These are phyloP conservation scores for Neonectria coccinea DNA, from an alignment of 2,329 filamentous ascomycete species.

Conservation along the genomic window DNA sequence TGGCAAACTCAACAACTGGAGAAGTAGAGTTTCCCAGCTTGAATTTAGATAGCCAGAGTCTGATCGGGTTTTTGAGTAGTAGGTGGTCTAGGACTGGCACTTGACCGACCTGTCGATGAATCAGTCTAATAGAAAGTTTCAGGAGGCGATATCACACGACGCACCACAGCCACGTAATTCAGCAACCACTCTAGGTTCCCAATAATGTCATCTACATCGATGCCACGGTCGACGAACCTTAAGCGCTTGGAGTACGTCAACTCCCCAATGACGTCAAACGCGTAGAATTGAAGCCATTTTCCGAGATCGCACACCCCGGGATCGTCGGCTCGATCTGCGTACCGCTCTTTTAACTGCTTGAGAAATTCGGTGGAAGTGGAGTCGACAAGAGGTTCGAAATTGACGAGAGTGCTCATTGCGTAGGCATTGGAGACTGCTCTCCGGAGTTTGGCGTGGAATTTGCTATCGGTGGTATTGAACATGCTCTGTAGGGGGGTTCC, in stretches of 20 bases:
- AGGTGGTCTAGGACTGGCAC: conserved; percentile 13
- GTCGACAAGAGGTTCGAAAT: conserved; percentile 24
- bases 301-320: conserved; percentile 23
- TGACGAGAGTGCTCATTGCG: conserved; percentile 26
- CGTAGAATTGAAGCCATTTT: conserved; percentile 37
- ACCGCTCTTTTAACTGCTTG: conserved; percentile 20
- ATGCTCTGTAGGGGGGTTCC: conserved; percentile 18
- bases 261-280: conserved; percentile 36
- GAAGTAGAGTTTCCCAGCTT: conserved; percentile 21
- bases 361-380: conserved; percentile 23
- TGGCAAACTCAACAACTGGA: conserved; percentile 18
- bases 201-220: conserved; percentile 34
- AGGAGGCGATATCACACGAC: neutral
- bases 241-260: conserved; percentile 31
- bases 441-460: conserved; percentile 25
- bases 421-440: conserved; percentile 25
- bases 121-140: neutral
- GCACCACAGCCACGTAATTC: conserved; percentile 32
- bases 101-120: conserved; percentile 12
- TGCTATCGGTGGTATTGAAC: conserved; percentile 24
- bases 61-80: conserved; percentile 19
- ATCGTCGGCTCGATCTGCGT: neutral
- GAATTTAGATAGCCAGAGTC: conserved; percentile 12
- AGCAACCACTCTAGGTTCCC: conserved; percentile 32
- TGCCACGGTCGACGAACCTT: conserved; percentile 31